phyloP scores from a whole-genome alignment of 2,329 filamentous ascomycete species.

The Tolypocladium ophioglossoides region DNA sequence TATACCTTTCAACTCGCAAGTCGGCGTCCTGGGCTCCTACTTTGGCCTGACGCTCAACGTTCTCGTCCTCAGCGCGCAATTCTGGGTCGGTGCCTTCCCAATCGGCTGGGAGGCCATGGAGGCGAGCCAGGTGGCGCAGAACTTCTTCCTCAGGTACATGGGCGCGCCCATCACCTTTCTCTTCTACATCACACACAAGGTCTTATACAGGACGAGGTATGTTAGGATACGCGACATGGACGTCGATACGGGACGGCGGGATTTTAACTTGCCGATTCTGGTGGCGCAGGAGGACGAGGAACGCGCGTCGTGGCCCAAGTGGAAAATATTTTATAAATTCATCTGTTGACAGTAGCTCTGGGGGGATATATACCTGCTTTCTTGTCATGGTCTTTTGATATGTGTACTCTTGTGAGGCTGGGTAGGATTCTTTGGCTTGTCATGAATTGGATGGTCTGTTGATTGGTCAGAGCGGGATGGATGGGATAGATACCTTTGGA shows the following conservation, averaged over 20 bases:
- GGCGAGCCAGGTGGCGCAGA: slow-evolving; percentile 37
- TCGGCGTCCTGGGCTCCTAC: slow-evolving; percentile 72
- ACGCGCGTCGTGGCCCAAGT: slow-evolving; percentile 57
- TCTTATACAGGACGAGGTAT: slow-evolving; percentile 59
- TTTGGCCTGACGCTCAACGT: slow-evolving; percentile 66
- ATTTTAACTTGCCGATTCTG: slow-evolving; percentile 71
- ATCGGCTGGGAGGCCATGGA: slow-evolving; percentile 43
- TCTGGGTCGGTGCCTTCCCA: slow-evolving; percentile 78
- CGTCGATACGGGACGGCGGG: slow-evolving; percentile 71
- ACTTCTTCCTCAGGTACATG: slow-evolving; percentile 66
- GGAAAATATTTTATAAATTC: slow-evolving; percentile 68
- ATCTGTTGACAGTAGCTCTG: slow-evolving; percentile 44
- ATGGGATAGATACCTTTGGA: too few relatives aligned
- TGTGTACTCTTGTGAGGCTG: too few relatives aligned
- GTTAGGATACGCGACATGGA: slow-evolving; percentile 70
- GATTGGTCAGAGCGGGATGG: too few relatives aligned
- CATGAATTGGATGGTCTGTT: too few relatives aligned
- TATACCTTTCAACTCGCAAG: slow-evolving; percentile 71
- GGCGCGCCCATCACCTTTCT: slow-evolving; percentile 57
- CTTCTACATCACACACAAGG: slow-evolving; percentile 66
- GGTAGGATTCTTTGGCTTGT: too few relatives aligned
- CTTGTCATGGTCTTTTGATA: too few relatives aligned
- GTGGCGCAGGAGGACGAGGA: slow-evolving; percentile 74
- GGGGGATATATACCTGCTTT: too few relatives aligned
- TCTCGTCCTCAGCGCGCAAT: slow-evolving; percentile 70